Base-by-base conservation (phyloP, 345 rosid species). In the Rhodomyrtus tomentosa region DNA sequence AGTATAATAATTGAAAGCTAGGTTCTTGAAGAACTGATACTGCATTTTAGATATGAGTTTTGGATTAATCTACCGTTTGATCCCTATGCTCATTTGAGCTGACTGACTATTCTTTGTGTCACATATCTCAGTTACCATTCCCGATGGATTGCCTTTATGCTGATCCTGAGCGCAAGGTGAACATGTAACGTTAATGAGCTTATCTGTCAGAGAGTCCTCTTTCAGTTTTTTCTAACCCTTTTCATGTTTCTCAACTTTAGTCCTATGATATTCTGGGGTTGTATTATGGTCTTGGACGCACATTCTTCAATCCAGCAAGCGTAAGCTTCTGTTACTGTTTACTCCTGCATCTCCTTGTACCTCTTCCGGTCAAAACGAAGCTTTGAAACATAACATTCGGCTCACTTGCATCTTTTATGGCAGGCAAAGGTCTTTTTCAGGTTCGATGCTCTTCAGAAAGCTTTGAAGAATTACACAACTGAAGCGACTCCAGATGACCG, bases 301-400 rank as follows among this genome's bases (percentile, higher is more conserved):
- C 98, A 86, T 93, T 95, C 90, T 92, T 96, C 92, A 95, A 93
- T 80, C 96, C 96, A 82, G 96, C 98, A 58, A 94, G 96, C n/a
- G 98, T 95, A 93, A 88, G 85, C 84, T 53, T 82, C 81, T 79
- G 53, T 38, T 27, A 13, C 56, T 55, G 74, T 3, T 62, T 62
- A 62, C 74, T 81, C 79, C 25, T 18, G 54, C 52, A 22, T 22
- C 25, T 38, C 45, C 8, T 10, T 54, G 22, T 42, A 83, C 9
- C 45, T 83, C 48, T 36, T 83, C 80, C 42, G 0, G 32, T 10
- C 68, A 50, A 51, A 10, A 11, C 10, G 85, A 15, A 25, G 36
- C 24, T 83, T 53, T 42, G 22, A 62, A 62, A 62, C n/a, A 16
- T 74, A 50, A 82, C 42, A 48, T 29, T 3, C 12, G 22, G 55